Evolutionary conservation across 1,284 basidiomycete species (phyloP), one percentile per base, ranked within the genome.

Genomic region (Puccinia hordei): DNA sequence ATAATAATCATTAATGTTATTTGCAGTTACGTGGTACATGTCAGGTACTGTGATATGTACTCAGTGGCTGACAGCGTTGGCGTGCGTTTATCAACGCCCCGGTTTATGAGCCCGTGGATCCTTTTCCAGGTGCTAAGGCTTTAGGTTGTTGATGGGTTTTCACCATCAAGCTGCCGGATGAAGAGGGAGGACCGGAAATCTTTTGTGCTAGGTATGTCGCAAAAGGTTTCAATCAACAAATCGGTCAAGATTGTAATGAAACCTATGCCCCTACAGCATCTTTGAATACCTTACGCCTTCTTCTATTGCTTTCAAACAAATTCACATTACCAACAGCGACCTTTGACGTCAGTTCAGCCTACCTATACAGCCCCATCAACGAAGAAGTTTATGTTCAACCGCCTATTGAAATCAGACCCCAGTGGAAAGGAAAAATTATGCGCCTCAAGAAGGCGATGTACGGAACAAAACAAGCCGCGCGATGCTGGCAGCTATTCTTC

Each of bases 261-360:
- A 46, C 55, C 1, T 74, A 53, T 44, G 73, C 73, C 13, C 73
- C 73, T 6, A 74, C 73, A 15, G 73, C 73, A 4, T 59, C 30
- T 6, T 27, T 74, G 1, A 46, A 27, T n/a, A n/a, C 41, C 2
- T 35, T 74, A 4, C 22, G 73, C n/a, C 6, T 74, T 0, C 55
- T 61, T 2, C 2, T 74, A 12, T 33, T 38, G 6, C 24, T 74
- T 5, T 35, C 27, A 41, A 38, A 8, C 6, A 24, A 59, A 5
- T 24, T 22, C 12, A 24, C 24, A 2, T 41, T 17, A 10, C 55
- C 13, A 1, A 53, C 35, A 46, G 33, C 33, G 4, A 30, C 19
- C 1, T 74, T 74, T 27, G 73, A 74, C 44, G 55, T 74, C 13
- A 44, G 30, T 13, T 51, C 55, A 41, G 73, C 51, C 1, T 74